phyloP scores from a whole-genome alignment of 2,329 filamentous ascomycete genomes.

The Hymenoscyphus scutula region DNA sequence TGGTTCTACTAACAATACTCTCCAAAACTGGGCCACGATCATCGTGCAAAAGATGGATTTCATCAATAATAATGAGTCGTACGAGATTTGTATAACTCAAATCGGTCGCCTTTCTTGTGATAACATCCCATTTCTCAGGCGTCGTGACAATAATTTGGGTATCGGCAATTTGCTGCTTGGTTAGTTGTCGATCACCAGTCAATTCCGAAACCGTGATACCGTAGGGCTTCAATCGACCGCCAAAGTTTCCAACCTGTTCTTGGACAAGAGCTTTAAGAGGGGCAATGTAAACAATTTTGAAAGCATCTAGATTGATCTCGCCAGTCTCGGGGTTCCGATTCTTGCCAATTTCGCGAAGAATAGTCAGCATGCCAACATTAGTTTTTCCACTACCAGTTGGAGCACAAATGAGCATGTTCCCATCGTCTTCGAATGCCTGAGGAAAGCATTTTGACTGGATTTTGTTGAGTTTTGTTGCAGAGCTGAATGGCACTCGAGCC shows the following conservation, averaged over 20 bases:
- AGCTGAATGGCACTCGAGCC: constrained; percentile 83
- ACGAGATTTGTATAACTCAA: constrained; percentile 97
- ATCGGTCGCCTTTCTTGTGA: constrained; percentile 95
- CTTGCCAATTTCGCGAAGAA: constrained; percentile 94
- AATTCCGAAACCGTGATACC: constrained; percentile 93
- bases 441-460: constrained; percentile 94
- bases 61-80: constrained; percentile 91
- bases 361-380: constrained; percentile 96
- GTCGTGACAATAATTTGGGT: constrained; percentile 98
- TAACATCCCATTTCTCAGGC: constrained; percentile 98
- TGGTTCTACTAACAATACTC: constrained; percentile 93
- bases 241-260: constrained; percentile 97
- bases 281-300: constrained; percentile 98
- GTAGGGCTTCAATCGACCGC: constrained; percentile 83
- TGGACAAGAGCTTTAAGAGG: constrained; percentile 94
- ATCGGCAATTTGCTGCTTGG: constrained; percentile 96
- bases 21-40: constrained; percentile 95
- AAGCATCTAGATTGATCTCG: constrained; percentile 92
- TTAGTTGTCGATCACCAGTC: constrained; percentile 95
- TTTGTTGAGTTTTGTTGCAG: constrained; percentile 83
- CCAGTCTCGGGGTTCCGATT: constrained; percentile 84
- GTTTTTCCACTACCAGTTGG: constrained; percentile 98
- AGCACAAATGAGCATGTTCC: constrained; percentile 96
- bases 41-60: constrained; percentile 96
- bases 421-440: constrained; percentile 87